phyloP scores from a whole-genome alignment of 1,139 yeast genomes.

The Kluyveromyces sp. region DNA sequence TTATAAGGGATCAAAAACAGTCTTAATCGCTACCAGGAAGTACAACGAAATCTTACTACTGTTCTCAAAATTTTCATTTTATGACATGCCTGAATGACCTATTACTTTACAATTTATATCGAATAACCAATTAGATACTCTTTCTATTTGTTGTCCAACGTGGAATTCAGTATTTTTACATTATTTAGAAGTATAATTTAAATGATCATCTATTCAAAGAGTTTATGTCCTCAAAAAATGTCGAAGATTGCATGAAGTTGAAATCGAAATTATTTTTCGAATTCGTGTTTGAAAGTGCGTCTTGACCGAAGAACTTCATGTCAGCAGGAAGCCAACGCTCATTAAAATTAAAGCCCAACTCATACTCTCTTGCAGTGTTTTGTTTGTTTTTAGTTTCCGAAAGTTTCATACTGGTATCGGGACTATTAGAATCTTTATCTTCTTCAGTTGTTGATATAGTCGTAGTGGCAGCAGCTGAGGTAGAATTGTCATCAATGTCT shows the following conservation, averaged over 20 bases:
- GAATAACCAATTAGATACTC: not conserved
- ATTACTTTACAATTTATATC: not conserved
- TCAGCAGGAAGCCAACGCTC: not conserved
- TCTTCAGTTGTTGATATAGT: not conserved
- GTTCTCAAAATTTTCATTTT: not conserved
- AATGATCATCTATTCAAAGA: not conserved
- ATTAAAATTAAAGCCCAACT: not conserved
- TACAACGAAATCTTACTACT: too few species aligned
- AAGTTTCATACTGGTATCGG: not conserved
- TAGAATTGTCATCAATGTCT: too few species aligned
- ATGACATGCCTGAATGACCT: not conserved
- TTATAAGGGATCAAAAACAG: not conserved
- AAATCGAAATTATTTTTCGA: not conserved
- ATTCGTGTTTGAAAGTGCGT: not conserved
- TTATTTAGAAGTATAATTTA: not conserved
- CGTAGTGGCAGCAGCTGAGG: too few species aligned
- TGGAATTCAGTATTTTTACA: too few species aligned
- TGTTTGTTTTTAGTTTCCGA: not conserved
- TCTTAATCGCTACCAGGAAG: not conserved
- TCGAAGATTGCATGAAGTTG: not conserved
- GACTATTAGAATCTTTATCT: not conserved
- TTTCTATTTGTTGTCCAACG: too few species aligned
- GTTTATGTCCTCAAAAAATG: not conserved
- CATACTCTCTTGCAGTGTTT: not conserved
- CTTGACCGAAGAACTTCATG: not conserved